Percentiles rank a stretch among this genome's conserved stretches.
These are phyloP conservation scores for Russula foetens DNA, from an alignment of 768 basidiomycete species.

Conservation along the genomic window DNA sequence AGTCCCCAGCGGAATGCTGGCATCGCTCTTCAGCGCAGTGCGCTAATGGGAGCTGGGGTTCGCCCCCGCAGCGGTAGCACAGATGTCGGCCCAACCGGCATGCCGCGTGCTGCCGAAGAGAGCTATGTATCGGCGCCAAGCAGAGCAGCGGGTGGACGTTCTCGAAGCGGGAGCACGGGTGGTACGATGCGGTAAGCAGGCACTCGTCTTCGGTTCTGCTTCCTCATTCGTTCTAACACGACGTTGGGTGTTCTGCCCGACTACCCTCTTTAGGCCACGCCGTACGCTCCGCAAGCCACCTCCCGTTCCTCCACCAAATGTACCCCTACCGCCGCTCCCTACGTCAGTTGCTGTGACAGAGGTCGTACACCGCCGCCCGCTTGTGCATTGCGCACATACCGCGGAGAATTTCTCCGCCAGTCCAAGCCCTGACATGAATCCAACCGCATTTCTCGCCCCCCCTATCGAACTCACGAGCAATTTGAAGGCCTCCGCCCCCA, in stretches of 20 bases:
- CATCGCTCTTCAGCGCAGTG: constrained; percentile 43
- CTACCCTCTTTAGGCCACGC: constrained; percentile 3
- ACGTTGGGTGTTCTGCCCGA: background rate
- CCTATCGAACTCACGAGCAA: constrained; percentile 5
- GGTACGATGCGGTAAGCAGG: constrained; percentile 13
- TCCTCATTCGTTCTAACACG: background rate
- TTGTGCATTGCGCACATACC: constrained; percentile 7
- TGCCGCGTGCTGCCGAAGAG: background rate
- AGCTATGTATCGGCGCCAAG: background rate
- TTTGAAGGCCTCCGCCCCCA: background rate
- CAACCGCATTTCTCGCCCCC: background rate
- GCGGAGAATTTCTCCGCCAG: constrained; percentile 1
- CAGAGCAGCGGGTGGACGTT: background rate
- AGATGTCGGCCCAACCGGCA: background rate
- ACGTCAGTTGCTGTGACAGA: background rate
- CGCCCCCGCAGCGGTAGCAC: constrained; percentile 16
- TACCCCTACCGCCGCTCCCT: constrained; percentile 12
- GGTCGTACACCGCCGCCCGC: constrained; percentile 3
- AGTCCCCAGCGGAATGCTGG: constrained; percentile 45
- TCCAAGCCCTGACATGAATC: background rate
- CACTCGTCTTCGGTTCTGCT: background rate
- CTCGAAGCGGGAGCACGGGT: constrained; percentile 15
- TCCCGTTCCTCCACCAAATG: constrained; percentile 15
- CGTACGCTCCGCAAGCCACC: constrained; percentile 18
- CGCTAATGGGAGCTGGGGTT: constrained; percentile 29